Base-by-base conservation (phyloP, 331 rosid species). In the Spiraea crenata region DNA sequence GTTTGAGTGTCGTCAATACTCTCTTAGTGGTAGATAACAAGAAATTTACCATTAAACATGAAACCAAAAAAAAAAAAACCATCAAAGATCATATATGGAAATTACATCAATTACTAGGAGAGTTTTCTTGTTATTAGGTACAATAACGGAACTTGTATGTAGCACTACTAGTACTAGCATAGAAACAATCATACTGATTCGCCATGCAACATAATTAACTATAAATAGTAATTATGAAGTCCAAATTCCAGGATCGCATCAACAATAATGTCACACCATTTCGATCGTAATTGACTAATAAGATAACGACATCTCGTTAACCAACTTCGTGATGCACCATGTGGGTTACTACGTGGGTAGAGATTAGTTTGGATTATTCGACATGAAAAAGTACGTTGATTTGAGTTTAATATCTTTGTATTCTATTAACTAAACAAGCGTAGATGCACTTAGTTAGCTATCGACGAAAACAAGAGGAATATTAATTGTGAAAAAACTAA, bases 321-420 rank as follows among this genome's bases (percentile, higher is more conserved):
- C 64, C 39, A 25, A 37, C 45, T 35, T 38, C 25, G 45, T 37
- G 25, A 15, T 15, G 45, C 45, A 37, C 44, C 64, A 37, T 37
- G 45, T 37, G 25, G 20, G 45, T 59, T 59, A 15, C 39, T 2
- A 25, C 62, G 25, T 25, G 14, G 62, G 1, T 12, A 57, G 14
- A 57, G 17, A 57, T 57, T 57, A 25, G 62, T 57, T 57, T 57
- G 62, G 62, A 57, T 15, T 19, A 19, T 39, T 37, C 64, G 38
- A 37, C 44, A 37, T 59, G 64, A 38, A 14, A 42, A 59, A 15
- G 44, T 57, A 57, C 42, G 25, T 37, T 17, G 55, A 50, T 15
- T 50, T 14, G 20, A 14, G 55, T 50, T 50, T 50, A 14, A 58
- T 35, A 31, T 42, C 7, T 42, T 42, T 25, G 46, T 42, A 42